phyloP scores from a whole-genome alignment of 2,329 filamentous ascomycete genomes.

The Coniochaeta sp. region DNA sequence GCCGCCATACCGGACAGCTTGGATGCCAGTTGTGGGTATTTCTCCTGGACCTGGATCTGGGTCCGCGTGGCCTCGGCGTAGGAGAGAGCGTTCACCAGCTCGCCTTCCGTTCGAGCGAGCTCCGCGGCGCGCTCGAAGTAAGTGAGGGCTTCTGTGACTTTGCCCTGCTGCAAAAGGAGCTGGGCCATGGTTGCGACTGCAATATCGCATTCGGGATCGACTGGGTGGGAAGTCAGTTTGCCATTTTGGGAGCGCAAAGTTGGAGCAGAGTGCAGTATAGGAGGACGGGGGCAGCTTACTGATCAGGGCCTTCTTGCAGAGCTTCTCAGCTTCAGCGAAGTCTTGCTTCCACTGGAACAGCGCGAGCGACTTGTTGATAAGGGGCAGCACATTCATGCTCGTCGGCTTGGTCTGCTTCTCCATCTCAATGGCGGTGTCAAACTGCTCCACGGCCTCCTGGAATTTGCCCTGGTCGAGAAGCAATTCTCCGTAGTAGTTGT shows the following conservation, averaged over 20 bases:
- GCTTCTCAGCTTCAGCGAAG: constrained; percentile 86
- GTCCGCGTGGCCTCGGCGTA: constrained; percentile 96
- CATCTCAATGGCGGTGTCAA: constrained; percentile 97
- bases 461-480: constrained; percentile 95
- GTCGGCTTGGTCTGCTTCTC: constrained; percentile 91
- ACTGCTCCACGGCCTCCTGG: constrained; percentile 92
- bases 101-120: constrained; percentile 85
- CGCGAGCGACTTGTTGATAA: constrained; percentile 97
- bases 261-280: constrained; percentile 10
- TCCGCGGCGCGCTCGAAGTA: constrained; percentile 97
- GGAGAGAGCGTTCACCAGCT: constrained; percentile 92
- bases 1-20: constrained; percentile 55
- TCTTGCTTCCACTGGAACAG: constrained; percentile 99
- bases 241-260: background rate
- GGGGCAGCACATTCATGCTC: constrained; percentile 92
- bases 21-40: constrained; percentile 72
- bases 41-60: constrained; percentile 85
- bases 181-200: constrained; percentile 98
- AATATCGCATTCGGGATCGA: constrained; percentile 98
- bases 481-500: constrained; percentile 99
- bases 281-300: constrained; percentile 54
- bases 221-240: constrained; percentile 39
- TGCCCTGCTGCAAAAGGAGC: constrained; percentile 92
- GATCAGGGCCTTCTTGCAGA: constrained; percentile 95
- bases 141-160: constrained; percentile 87